Base-by-base conservation (phyloP, 495 filamentous ascomycete species). In the Talaromyces nanjingensis region DNA sequence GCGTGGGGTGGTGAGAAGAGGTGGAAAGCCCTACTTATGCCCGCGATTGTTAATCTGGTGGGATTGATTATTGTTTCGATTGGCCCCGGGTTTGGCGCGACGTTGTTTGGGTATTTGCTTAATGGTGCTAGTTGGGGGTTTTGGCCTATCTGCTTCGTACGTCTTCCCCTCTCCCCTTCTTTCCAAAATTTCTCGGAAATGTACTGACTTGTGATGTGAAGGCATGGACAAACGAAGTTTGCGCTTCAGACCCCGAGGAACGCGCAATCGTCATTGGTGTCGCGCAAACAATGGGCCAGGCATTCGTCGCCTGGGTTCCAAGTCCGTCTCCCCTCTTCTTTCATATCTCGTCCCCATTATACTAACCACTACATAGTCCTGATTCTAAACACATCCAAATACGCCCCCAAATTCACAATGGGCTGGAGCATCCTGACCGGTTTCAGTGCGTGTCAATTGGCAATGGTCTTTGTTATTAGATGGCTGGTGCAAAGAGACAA, bases 201-300 rank as follows among this genome's bases (percentile, higher is more conserved):
- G 57, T 45, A 37, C 39, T 60, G 22, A 60, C 20, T 27, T 47
- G 6, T 25, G 22, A 24, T 24, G 22, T 16, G 0, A 4, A 62
- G 60, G 60, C 60, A 53, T 83, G 77, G 81, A 77, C 80, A 4
- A 80, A 83, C 55, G 76, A 79, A 63, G 81, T 81, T 29, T 79
- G 81, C 66, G 75, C 78, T 29, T 73, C 74, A 5, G 78, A 83
- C 66, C 79, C 81, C 59, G 81, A 84, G 70, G 81, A 82, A 65
- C 72, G 80, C 29, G 76, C 81, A 9, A 73, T 85, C 7, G 79
- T 80, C 0, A 74, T 79, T 37, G 78, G 74, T 20, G 60, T 62
- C 7, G 39, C 60, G 6, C 60, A 62, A 34, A 62, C 60, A 12
- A 31, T 62, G 25, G 60, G 60, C 25, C 60, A 62, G 16, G 60